phyloP scores from a whole-genome alignment of 2,329 filamentous ascomycete species.

The Aspergillus ibericus region DNA sequence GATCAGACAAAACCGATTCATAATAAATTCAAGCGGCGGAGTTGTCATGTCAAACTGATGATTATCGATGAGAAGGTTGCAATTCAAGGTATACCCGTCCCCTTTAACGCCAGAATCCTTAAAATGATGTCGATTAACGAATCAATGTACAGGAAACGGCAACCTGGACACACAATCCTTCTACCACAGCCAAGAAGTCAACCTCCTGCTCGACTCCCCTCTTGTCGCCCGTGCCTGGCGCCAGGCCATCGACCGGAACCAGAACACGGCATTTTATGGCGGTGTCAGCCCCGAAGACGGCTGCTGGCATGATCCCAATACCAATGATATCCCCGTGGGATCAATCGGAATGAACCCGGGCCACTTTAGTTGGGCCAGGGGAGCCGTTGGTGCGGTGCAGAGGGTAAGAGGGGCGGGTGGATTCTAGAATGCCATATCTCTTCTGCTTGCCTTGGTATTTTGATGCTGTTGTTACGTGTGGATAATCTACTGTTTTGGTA shows the following conservation, averaged over 20 bases:
- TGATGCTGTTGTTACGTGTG: neutral
- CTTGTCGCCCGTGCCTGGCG: slow-evolving; percentile 64
- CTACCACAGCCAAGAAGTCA: slow-evolving; percentile 76
- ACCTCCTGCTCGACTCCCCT: slow-evolving; percentile 69
- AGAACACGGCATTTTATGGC: slow-evolving; percentile 65
- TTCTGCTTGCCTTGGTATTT: too few relatives aligned
- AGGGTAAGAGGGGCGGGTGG: slow-evolving; percentile 58
- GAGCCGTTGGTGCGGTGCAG: slow-evolving; percentile 58
- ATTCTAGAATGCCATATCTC: too few relatives aligned
- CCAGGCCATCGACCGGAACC: slow-evolving; percentile 61
- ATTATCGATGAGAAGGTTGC: slow-evolving; percentile 69
- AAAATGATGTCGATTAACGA: neutral
- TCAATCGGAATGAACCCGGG: slow-evolving; percentile 57
- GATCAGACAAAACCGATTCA: slow-evolving; percentile 69
- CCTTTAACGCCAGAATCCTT: neutral
- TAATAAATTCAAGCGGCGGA: slow-evolving; percentile 64
- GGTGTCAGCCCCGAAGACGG: slow-evolving; percentile 56
- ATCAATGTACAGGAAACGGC: slow-evolving; percentile 55
- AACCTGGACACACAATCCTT: slow-evolving; percentile 81
- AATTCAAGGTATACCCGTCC: slow-evolving; percentile 56
- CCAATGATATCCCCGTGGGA: slow-evolving; percentile 50
- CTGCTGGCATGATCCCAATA: slow-evolving; percentile 58
- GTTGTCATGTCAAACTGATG: slow-evolving; percentile 76
- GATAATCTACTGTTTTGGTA: neutral
- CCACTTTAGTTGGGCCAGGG: slow-evolving; percentile 59